Evolutionary conservation across 768 basidiomycete genomes (phyloP), one percentile per base, ranked within the genome.

Genomic region (Vararia minispora): DNA sequence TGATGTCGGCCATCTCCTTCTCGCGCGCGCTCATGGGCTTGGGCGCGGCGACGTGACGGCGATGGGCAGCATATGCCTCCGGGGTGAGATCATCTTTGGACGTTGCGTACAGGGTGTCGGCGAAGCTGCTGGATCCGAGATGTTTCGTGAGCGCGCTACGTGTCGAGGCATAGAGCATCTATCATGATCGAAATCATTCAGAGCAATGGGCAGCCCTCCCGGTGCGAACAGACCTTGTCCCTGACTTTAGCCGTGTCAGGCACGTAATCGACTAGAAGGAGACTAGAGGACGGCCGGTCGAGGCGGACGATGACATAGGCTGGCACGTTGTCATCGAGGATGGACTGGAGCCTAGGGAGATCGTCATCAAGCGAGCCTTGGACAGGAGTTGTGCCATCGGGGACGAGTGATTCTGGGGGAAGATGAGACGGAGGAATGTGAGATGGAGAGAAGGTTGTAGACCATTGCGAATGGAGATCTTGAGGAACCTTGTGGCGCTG

Each of bases 151-250:
- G 66, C 13, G 76, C 67, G 17, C 66, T 64, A 30, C 86, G 75
- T 1, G 80, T 79, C 3, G 88, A 80, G 16, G 89, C 86, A 57
- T 90, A 91, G 24, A 92, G 65, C 87, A 90, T 92, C 86, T 90
- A 40, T 12, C 6, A 24, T 9, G 25, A 26, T 25, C 28, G 7
- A 35, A 25, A 33, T 22, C 22, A 33, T 22, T 12, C 21, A 18
- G 25, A 26, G 13, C 28, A 20, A 29, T 31, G 32, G 16, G 33
- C 17, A 18, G 21, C n/a, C 8, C 23, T 30, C 17, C 8, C 23
- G 18, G 11, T 4, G 24, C 31, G 35, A 33, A 42, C 56, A 44
- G 47, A 79, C 86, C 76, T 91, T 92, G 58, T 84, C 74, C 52
- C 85, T 70, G 43, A 91, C 72, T 59, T 71, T 78, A 20, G 89